Evolutionary conservation across 2,329 filamentous ascomycete species (phyloP).

Genomic region (Penicillium sp.): DNA sequence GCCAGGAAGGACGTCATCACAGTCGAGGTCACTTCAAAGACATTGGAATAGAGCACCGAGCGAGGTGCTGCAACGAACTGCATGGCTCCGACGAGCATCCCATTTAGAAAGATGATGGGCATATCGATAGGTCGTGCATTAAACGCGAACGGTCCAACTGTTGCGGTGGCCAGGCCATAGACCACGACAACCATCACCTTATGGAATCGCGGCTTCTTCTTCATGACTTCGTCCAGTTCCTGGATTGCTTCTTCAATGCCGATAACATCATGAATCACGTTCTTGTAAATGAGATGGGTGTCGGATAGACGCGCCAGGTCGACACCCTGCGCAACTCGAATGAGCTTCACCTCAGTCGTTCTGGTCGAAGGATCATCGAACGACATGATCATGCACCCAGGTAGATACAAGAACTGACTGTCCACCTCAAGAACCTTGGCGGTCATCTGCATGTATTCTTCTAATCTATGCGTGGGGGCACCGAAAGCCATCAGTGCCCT

Average conservation of each 20-base stretch:
- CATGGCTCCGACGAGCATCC: conserved; percentile 67
- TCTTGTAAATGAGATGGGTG: conserved; percentile 46
- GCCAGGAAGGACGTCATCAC: conserved; percentile 66
- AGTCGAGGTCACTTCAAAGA: conserved; percentile 62
- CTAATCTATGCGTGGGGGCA: conserved; percentile 85
- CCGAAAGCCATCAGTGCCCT: conserved; percentile 82
- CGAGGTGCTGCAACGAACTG: conserved; percentile 72
- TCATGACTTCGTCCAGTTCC: conserved; percentile 53
- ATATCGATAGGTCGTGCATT: conserved; percentile 72
- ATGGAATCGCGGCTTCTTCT: conserved; percentile 54
- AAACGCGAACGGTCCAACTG: conserved; percentile 76
- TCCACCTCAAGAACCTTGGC: conserved; percentile 81
- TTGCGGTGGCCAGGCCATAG: conserved; percentile 71
- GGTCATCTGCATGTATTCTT: conserved; percentile 85
- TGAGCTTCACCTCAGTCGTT: conserved; percentile 46
- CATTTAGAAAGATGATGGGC: conserved; percentile 71
- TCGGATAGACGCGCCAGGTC: conserved; percentile 44
- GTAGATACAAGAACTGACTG: conserved; percentile 83
- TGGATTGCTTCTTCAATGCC: conserved; percentile 43
- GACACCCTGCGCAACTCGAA: conserved; percentile 40
- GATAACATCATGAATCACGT: conserved; percentile 45
- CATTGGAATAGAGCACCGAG: conserved; percentile 65
- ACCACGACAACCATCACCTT: conserved; percentile 58
- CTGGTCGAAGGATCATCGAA: conserved; percentile 59
- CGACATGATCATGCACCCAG: conserved; percentile 46